Conservation (phyloP, 2,329 filamentous ascomycete species). For the Juglanconis sp. region DNA sequence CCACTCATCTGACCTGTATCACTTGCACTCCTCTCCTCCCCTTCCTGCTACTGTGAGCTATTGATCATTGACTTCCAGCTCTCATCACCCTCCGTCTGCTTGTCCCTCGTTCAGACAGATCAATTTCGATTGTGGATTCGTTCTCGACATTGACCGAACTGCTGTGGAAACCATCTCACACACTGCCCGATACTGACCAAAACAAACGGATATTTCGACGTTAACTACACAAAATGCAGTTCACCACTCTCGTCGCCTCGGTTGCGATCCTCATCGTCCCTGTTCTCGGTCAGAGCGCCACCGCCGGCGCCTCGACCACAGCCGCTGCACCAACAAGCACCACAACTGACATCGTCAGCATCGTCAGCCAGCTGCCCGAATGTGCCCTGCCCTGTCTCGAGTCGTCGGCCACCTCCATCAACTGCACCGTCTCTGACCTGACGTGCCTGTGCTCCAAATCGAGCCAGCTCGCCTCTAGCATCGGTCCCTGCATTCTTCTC, state of each 20-base stretch:
- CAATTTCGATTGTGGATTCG: no score
- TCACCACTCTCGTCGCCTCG: conserved; percentile 4
- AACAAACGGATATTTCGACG: neutral
- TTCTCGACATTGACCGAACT: neutral
- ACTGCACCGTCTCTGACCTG: conserved; percentile 23
- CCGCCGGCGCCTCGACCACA: conserved; percentile 1
- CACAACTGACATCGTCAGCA: conserved; percentile 17
- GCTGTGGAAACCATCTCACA: neutral
- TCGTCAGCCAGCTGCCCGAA: conserved; percentile 24
- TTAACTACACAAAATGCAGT: conserved; percentile 10
- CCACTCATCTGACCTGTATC: neutral
- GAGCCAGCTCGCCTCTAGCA: conserved; percentile 12
- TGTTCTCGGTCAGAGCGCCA: conserved; percentile 8
- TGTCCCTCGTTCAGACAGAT: no score
- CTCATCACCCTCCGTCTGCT: no score
- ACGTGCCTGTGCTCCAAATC: conserved; percentile 23
- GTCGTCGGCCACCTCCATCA: conserved; percentile 16
- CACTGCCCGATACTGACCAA: neutral
- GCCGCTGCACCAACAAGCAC: conserved; percentile 3
- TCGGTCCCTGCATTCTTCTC: conserved; percentile 20
- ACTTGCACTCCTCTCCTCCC: neutral
- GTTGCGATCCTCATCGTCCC: conserved; percentile 4
- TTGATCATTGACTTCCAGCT: no score
- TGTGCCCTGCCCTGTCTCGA: conserved; percentile 26
- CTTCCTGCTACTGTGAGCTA: neutral